phyloP scores from a whole-genome alignment of 2,329 filamentous ascomycete species.

The Orbilia oligospora region DNA sequence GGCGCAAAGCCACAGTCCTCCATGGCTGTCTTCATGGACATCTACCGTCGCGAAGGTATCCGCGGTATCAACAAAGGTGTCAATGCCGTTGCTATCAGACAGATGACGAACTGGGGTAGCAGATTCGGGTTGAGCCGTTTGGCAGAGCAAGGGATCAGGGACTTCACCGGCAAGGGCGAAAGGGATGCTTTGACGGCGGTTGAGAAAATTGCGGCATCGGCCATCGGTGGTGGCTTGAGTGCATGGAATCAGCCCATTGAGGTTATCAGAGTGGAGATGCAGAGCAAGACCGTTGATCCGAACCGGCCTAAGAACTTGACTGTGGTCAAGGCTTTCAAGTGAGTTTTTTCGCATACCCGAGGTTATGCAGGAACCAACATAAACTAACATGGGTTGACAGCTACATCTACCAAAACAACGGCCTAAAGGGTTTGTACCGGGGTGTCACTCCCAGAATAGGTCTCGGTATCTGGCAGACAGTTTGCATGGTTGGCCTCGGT shows the following conservation, averaged over 20 bases:
- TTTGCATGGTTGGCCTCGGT: slow-evolving; percentile 99
- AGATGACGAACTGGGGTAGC: slow-evolving; percentile 99
- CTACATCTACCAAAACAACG: slow-evolving; percentile 94
- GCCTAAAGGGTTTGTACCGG: slow-evolving; percentile 92
- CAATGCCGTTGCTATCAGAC: slow-evolving; percentile 97
- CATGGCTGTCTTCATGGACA: slow-evolving; percentile 95
- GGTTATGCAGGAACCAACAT: slow-evolving; percentile 67
- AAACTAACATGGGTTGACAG: slow-evolving; percentile 63
- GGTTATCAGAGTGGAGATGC: slow-evolving; percentile 99
- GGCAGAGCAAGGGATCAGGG: slow-evolving; percentile 89
- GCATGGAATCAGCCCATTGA: slow-evolving; percentile 99
- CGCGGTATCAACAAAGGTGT: slow-evolving; percentile 98
- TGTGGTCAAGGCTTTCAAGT: slow-evolving; percentile 81
- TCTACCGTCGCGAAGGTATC: slow-evolving; percentile 95
- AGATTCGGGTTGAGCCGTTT: slow-evolving; percentile 94
- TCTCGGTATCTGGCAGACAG: slow-evolving; percentile 97
- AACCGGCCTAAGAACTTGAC: slow-evolving; percentile 99
- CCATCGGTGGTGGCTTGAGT: slow-evolving; percentile 90
- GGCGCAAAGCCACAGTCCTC: slow-evolving; percentile 91
- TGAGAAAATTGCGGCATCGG: slow-evolving; percentile 91
- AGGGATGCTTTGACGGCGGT: slow-evolving; percentile 80
- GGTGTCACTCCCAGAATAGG: slow-evolving; percentile 95
- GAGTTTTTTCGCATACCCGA: slow-evolving; percentile 27
- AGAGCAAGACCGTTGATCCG: slow-evolving; percentile 97
- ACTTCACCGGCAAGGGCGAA: slow-evolving; percentile 81